phyloP scores from a whole-genome alignment of 148 eudicot species.

The Cornus kousa region DNA sequence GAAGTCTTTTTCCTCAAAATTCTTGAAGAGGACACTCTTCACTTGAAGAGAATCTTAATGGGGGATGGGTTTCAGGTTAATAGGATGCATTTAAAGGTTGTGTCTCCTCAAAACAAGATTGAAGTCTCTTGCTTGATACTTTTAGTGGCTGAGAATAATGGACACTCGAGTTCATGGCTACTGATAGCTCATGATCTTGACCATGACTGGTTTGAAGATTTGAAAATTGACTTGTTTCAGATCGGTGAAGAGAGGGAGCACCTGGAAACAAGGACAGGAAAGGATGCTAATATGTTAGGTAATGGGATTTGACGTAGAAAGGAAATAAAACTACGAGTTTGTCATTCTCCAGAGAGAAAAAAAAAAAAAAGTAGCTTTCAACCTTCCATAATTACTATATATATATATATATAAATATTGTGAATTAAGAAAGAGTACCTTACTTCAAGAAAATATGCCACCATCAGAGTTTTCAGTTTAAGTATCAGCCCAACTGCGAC shows the following conservation, averaged over 20 bases:
- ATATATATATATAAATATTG: too few species aligned
- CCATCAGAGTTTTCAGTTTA: neutral
- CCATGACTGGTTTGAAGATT: neutral
- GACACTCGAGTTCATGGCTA: neutral
- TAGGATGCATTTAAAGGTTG: neutral
- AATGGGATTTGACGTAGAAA: neutral
- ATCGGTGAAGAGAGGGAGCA: neutral
- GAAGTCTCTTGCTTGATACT: neutral
- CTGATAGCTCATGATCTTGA: neutral
- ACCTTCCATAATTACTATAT: neutral
- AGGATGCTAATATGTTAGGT: neutral
- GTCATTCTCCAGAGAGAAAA: neutral
- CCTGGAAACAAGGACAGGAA: neutral
- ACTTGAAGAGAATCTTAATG: neutral
- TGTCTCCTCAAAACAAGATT: neutral
- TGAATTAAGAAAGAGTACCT: neutral
- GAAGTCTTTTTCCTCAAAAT: neutral
- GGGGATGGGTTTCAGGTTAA: neutral
- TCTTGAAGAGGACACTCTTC: neutral
- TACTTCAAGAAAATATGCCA: neutral
- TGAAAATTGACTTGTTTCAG: neutral
- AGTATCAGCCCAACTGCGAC: constrained; percentile 49
- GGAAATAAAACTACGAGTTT: too few species aligned
- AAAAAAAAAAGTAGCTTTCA: neutral
- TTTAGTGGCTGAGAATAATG: neutral